Conservation (phyloP, 2,329 filamentous ascomycete species). For the Penicillium sp. region DNA sequence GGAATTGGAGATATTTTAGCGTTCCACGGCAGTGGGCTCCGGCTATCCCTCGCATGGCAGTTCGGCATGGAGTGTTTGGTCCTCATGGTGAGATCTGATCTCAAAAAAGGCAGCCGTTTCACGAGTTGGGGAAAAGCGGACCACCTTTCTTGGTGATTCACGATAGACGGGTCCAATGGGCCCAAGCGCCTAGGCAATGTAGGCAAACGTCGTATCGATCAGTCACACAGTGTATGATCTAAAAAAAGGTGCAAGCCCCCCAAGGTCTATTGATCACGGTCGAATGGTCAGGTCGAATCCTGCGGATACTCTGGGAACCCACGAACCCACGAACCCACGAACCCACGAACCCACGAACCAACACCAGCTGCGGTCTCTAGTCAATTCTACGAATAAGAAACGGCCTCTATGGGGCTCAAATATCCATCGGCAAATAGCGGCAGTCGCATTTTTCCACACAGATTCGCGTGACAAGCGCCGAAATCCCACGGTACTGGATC, state of each 20-base stretch:
- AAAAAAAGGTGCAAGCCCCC: neutral
- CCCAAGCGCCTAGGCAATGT: conserved; percentile 17
- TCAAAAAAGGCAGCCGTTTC: conserved; percentile 11
- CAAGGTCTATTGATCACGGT: no score
- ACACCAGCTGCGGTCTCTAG: no score
- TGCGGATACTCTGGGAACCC: no score
- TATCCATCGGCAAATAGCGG: neutral
- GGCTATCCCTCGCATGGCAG: conserved; percentile 12
- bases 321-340: no score
- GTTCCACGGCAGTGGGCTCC: conserved; percentile 12
- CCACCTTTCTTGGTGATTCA: neutral
- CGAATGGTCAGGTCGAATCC: no score
- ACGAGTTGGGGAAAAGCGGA: conserved; percentile 2
- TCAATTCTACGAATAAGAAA: no score
- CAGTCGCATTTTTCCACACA: neutral
- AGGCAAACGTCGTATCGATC: conserved; percentile 7
- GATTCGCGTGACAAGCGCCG: neutral
- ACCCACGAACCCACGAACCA: no score
- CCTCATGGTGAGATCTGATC: conserved; percentile 4
- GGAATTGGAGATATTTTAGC: conserved; percentile 13
- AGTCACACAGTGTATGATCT: neutral
- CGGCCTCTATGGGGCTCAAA: neutral
- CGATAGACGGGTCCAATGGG: conserved; percentile 4
- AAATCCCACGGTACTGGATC: neutral
- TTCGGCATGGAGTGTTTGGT: neutral